Conservation (phyloP, 495 filamentous ascomycete genomes). For the Hypoxylon rickii region DNA sequence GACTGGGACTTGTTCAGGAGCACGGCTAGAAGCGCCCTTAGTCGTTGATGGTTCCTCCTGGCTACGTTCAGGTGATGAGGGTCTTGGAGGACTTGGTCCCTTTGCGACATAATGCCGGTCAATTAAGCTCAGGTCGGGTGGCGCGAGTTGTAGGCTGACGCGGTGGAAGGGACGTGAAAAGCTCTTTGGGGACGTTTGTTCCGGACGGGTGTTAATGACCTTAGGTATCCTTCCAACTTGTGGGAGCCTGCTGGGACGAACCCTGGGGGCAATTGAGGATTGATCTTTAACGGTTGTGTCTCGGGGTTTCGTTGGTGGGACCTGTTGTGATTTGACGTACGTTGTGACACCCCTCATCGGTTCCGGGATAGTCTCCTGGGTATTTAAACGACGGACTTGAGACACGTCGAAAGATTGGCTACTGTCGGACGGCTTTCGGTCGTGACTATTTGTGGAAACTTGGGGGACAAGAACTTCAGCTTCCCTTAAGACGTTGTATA, state of each 20-base stretch:
- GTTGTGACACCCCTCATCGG: conserved; percentile 1
- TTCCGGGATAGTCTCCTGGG: neutral
- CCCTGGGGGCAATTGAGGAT: conserved; percentile 11
- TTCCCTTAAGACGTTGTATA: conserved; percentile 69
- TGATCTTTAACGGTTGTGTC: neutral
- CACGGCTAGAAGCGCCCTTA: conserved; percentile 21
- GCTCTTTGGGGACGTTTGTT: conserved; percentile 73
- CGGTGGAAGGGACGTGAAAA: conserved; percentile 81
- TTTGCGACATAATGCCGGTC: conserved; percentile 53
- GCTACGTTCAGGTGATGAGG: conserved; percentile 43
- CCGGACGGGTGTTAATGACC: conserved; percentile 76
- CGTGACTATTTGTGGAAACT: conserved; percentile 9
- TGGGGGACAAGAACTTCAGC: conserved; percentile 46
- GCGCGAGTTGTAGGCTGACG: conserved; percentile 41
- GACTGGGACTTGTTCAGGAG: conserved; percentile 29
- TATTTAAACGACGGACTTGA: neutral
- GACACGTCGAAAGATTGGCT: conserved; percentile 21
- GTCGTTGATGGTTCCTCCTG: conserved; percentile 31
- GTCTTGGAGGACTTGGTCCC: conserved; percentile 50
- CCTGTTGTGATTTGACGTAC: conserved; percentile 2
- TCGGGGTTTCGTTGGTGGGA: neutral
- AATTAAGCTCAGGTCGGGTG: conserved; percentile 43
- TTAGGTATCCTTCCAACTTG: conserved; percentile 91
- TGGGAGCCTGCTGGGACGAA: conserved; percentile 59
- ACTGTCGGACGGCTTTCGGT: conserved; percentile 22